Evolutionary conservation across 129 eudicot species (phyloP).

Genomic region (Pseudognaphalium luteoalbum): DNA sequence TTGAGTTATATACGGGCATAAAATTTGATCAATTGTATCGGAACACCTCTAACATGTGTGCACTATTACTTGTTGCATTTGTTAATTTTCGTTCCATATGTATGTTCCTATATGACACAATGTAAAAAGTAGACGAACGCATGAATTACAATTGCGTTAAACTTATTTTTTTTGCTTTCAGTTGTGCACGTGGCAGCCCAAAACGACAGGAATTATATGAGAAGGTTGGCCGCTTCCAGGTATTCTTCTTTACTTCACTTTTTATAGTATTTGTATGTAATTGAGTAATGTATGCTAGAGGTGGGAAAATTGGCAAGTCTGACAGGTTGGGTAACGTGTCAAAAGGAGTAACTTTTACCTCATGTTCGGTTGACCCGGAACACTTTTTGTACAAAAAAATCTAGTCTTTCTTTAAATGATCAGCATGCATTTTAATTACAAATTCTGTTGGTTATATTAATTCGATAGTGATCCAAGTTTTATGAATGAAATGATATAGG

Average conservation of each 20-base stretch:
- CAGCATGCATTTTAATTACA: background rate
- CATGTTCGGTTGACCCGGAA: background rate
- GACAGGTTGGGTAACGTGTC: background rate
- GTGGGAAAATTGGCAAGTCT: background rate
- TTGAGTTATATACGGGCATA: background rate
- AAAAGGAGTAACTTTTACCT: background rate
- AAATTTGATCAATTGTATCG: background rate
- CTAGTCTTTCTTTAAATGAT: background rate
- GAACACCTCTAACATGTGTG: background rate
- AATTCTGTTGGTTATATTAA: background rate
- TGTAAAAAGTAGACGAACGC: background rate
- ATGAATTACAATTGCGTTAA: background rate
- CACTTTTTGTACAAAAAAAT: background rate
- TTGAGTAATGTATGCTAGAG: background rate
- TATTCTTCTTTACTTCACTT: constrained; percentile 6
- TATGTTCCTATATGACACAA: background rate
- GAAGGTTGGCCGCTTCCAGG: constrained; percentile 89
- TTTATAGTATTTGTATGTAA: background rate
- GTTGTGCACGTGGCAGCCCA: constrained; percentile 99
- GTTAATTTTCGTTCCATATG: background rate
- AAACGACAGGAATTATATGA: constrained; percentile 67
- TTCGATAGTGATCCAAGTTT: background rate
- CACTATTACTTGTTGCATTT: background rate
- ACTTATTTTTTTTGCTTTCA: constrained; percentile 33
- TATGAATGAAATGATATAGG: background rate